Evolutionary conservation across 495 filamentous ascomycete genomes (phyloP).

Genomic region (Xylaria cubensis): DNA sequence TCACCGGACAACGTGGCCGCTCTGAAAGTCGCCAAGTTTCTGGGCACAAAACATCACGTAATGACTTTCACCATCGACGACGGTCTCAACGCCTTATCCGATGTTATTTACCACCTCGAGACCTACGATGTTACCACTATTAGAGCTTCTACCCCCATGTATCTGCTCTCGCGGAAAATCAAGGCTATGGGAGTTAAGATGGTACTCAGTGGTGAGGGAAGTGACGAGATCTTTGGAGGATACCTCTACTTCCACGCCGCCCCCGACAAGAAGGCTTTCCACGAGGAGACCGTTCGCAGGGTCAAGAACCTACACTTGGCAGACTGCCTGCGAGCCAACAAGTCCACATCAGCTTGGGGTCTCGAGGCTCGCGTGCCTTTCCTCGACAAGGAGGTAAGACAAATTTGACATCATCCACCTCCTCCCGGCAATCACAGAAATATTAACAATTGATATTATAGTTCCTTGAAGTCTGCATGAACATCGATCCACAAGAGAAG

Average conservation of each 20-base stretch:
- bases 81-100: constrained; percentile 90
- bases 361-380: constrained; percentile 98
- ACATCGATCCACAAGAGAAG: constrained; percentile 91
- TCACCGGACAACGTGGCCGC: constrained; percentile 92
- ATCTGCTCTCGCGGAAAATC: constrained; percentile 95
- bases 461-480: constrained; percentile 91
- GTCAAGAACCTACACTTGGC: constrained; percentile 95
- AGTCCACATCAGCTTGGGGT: constrained; percentile 98
- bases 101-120: constrained; percentile 98
- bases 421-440: not conserved
- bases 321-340: constrained; percentile 97
- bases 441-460: constrained; percentile 42
- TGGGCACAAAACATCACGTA: constrained; percentile 95
- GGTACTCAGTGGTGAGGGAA: constrained; percentile 95
- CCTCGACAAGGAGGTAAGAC: constrained; percentile 81
- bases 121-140: constrained; percentile 98
- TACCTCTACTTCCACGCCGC: constrained; percentile 99
- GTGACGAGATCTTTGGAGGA: constrained; percentile 96
- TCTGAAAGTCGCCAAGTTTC: constrained; percentile 87
- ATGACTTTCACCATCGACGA: constrained; percentile 99
- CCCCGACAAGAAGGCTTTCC: constrained; percentile 87
- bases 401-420: not conserved
- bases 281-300: constrained; percentile 88
- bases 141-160: constrained; percentile 98
- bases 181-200: constrained; percentile 99